Evolutionary conservation across 164 flowering plant species (phyloP).

Genomic region (Cinnamomum micranthum): DNA sequence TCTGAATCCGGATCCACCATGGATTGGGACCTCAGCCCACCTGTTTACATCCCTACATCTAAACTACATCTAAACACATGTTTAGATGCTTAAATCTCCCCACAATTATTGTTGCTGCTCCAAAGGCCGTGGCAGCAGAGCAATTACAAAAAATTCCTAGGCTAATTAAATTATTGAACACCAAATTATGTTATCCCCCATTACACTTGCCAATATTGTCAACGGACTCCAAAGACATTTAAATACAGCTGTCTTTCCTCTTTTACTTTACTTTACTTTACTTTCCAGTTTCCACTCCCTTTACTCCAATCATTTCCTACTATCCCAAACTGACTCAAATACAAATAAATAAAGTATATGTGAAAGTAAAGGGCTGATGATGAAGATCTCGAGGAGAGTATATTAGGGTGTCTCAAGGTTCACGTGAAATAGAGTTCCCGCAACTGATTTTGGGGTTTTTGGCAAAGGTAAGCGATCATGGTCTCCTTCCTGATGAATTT

Average conservation of each 20-base stretch:
- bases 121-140: too few species aligned
- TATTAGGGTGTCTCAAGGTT: not conserved
- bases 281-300: conserved; percentile 12
- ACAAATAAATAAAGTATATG: too few species aligned
- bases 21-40: too few species aligned
- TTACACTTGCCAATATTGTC: conserved; percentile 17
- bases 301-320: conserved; percentile 31
- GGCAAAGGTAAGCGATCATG: conserved; percentile 3
- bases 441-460: conserved; percentile 2
- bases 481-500: not conserved
- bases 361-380: not conserved
- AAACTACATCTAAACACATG: too few species aligned
- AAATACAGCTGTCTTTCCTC: conserved; percentile 28
- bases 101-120: too few species aligned
- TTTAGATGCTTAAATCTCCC: too few species aligned
- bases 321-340: too few species aligned
- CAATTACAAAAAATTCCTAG: too few species aligned
- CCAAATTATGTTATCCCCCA: too few species aligned
- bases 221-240: conserved; percentile 57
- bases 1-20: too few species aligned
- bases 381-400: not conserved
- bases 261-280: not conserved
- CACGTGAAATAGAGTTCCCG: not conserved
- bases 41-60: too few species aligned
- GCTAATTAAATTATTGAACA: too few species aligned